Evolutionary conservation across 352 stramenopile species (phyloP), one percentile per base, ranked within the genome.

Genomic region (Thraustochytrium sp.): DNA sequence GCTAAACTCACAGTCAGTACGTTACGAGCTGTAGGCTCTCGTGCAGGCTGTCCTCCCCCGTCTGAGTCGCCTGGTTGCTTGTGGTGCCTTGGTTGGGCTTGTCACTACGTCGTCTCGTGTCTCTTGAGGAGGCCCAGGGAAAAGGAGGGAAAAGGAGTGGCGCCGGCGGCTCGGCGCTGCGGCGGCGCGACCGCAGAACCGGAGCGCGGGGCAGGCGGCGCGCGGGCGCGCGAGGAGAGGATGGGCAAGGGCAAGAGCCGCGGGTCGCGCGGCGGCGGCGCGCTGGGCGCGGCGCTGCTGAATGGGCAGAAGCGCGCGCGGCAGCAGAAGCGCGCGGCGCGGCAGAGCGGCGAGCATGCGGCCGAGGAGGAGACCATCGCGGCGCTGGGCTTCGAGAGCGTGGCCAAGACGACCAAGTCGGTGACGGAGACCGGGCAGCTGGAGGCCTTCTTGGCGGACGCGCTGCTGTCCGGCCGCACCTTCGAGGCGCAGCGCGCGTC

Each of bases 391-490:
- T 80, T 80, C 38, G 68, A 64, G 68, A 80, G 68, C 51, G 68
- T 78, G 3, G 61, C 34, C 23, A 78, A 54, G 36, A 56, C 75
- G 3, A 84, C 40, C 8, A 73, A 84, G 61, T 83, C 59, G 5
- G 55, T 84, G 23, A 84, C 75, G 16, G 75, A 84, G 40, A 73
- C 55, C 16, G 46, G 37, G 9, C 40, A 84, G 44, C 51, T 84
- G n/a, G 75, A 84, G 38, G 75, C 55, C 13, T 84, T 84, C 61
- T 40, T 84, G 3, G 75, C 55, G 0, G 55, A 84, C 53, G 75
- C 75, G 23, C 9, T 61, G 63, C 56, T 84, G 23, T 48, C 75
- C 0, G 61, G 61, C 0, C 21, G 75, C 4, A 84, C 37, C 2
- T 84, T 84, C 31, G 40, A 84, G 55, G 44, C 75, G 23, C 40